Conservation (phyloP, 768 basidiomycete genomes). For the Auriculariales sp. region DNA sequence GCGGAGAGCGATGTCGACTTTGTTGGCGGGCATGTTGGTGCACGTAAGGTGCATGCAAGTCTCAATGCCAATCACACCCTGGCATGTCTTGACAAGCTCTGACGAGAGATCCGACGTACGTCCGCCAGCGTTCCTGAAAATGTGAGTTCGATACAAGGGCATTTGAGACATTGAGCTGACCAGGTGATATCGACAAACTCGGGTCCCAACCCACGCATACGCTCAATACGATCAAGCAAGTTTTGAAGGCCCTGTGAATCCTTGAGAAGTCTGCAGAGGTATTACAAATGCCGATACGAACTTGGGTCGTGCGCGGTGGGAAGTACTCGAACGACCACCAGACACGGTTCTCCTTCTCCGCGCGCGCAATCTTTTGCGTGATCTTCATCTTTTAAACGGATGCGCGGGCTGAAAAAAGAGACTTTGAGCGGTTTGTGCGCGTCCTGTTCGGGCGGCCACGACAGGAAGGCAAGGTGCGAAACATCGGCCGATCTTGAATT, state of each 20-base stretch:
- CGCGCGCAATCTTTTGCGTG: slow-evolving; percentile 82
- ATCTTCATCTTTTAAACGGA: slow-evolving; percentile 61
- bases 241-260: slow-evolving; percentile 73
- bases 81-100: slow-evolving; percentile 89
- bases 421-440: no score
- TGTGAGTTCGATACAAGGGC: not conserved
- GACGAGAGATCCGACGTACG: slow-evolving; percentile 88
- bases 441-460: no score
- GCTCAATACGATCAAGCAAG: slow-evolving; percentile 93
- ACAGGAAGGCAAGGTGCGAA: no score
- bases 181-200: slow-evolving; percentile 99
- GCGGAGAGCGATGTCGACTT: slow-evolving; percentile 79
- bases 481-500: no score
- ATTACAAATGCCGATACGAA: slow-evolving; percentile 17
- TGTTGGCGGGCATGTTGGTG: slow-evolving; percentile 95
- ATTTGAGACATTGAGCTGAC: slow-evolving; percentile 19
- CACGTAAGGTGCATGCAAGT: slow-evolving; percentile 99
- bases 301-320: slow-evolving; percentile 89
- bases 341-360: slow-evolving; percentile 67
- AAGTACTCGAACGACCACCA: slow-evolving; percentile 99
- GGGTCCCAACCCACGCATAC: slow-evolving; percentile 88
- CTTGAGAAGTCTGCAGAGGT: slow-evolving; percentile 6
- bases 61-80: slow-evolving; percentile 83
- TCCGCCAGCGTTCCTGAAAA: slow-evolving; percentile 83
- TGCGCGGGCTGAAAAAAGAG: not conserved